A percentile compares a stretch with the other conserved stretches of the same genome.
Evolutionary conservation across 2,329 filamentous ascomycete species (phyloP).

Genomic region (Xylaria sp.): DNA sequence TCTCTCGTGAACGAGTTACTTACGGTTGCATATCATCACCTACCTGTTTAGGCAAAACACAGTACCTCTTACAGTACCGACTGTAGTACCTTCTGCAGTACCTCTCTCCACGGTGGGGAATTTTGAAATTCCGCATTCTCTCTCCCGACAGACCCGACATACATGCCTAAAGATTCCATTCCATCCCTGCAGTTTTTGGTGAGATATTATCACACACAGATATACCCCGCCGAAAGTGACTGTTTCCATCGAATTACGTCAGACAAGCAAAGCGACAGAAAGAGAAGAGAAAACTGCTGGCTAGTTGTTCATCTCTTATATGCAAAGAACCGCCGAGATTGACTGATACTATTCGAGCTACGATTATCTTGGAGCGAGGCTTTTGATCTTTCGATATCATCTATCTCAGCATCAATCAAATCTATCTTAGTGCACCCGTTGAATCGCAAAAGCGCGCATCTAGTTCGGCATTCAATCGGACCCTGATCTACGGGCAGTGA

Average conservation of each 20-base stretch:
- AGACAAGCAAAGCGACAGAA: background rate
- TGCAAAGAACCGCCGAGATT: no score
- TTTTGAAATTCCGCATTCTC: background rate
- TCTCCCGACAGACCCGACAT: background rate
- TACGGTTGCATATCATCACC: background rate
- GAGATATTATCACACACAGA: no score
- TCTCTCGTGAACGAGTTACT: background rate
- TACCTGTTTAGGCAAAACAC: background rate
- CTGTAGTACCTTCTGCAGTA: background rate
- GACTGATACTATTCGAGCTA: background rate
- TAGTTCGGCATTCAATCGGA: background rate
- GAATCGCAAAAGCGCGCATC: background rate
- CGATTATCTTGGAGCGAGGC: background rate
- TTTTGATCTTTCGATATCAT: background rate
- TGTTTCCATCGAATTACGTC: conserved; percentile 10
- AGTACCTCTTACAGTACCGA: background rate
- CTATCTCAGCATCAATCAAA: background rate
- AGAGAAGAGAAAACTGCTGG: background rate
- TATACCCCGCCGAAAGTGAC: background rate
- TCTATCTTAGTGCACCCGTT: background rate
- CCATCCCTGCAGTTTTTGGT: no score
- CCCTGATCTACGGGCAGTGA: background rate
- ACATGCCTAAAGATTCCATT: background rate
- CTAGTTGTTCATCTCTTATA: no score
- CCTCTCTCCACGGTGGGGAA: background rate